A percentile compares a stretch with the other conserved stretches of the same genome.
Evolutionary conservation across 352 stramenopile genomes (phyloP).

Genomic region (Phytopythium cucurbitacearum): DNA sequence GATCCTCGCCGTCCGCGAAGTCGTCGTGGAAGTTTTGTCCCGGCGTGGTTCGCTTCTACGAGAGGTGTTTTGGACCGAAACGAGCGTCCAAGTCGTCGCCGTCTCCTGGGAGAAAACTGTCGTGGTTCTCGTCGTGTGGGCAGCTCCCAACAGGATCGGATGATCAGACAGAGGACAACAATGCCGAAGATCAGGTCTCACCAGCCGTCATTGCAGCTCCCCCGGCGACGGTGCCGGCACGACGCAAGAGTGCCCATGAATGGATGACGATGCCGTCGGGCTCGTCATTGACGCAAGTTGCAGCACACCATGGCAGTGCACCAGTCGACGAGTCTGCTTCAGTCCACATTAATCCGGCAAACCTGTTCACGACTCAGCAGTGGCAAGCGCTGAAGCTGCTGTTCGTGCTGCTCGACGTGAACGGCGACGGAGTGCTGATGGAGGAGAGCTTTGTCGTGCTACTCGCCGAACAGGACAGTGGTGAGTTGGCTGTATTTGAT

Average conservation of each 20-base stretch:
- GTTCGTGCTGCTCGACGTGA: slow-evolving; percentile 65
- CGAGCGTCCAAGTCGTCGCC: background rate
- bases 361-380: slow-evolving; percentile 66
- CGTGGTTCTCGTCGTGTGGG: background rate
- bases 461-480: slow-evolving; percentile 73
- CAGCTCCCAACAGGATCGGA: background rate
- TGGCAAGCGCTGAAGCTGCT: slow-evolving; percentile 78
- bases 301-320: slow-evolving; percentile 1
- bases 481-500: slow-evolving; percentile 25
- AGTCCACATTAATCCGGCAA: slow-evolving; percentile 19
- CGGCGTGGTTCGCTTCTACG: slow-evolving; percentile 64
- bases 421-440: slow-evolving; percentile 61
- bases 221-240: slow-evolving; percentile 13
- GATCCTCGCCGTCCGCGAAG: background rate
- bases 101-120: background rate
- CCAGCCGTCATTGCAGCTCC: slow-evolving; percentile 8
- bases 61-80: slow-evolving; percentile 37
- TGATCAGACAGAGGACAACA: background rate
- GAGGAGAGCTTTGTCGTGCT: slow-evolving; percentile 82
- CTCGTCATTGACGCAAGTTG: slow-evolving; percentile 24
- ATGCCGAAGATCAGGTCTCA: background rate
- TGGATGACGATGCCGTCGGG: slow-evolving; percentile 22
- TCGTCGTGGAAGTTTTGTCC: slow-evolving; percentile 50
- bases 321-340: background rate
- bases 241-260: slow-evolving; percentile 37